Conservation (phyloP, 257 asterid species). For the Solanum tarijense region DNA sequence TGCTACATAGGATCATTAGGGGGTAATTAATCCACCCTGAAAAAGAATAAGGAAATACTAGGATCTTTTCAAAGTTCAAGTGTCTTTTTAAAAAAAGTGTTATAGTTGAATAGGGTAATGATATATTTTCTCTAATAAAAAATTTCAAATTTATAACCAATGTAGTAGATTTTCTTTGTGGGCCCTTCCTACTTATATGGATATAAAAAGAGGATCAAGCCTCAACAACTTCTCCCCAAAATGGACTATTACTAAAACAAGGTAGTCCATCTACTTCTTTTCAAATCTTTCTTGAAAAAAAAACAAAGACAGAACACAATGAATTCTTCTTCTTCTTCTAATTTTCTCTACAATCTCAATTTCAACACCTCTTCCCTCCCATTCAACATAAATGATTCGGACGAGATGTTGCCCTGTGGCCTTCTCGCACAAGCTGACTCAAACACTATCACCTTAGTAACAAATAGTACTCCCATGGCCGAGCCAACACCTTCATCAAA, state of each 20-base stretch:
- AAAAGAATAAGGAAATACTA: no score
- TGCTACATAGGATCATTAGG: no score
- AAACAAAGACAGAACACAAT: not conserved
- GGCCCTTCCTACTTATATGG: not conserved
- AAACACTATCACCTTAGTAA: slow-evolving; percentile 6
- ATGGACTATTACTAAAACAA: not conserved
- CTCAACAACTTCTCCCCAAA: not conserved
- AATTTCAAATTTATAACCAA: not conserved
- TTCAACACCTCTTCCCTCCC: slow-evolving; percentile 18
- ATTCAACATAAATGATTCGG: slow-evolving; percentile 35
- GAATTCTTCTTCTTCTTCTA: not conserved
- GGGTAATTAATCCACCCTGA: no score
- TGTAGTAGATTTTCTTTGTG: not conserved
- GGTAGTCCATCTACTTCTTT: not conserved
- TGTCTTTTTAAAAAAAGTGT: no score
- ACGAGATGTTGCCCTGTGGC: slow-evolving; percentile 37
- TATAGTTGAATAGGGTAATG: no score
- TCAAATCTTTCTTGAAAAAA: not conserved
- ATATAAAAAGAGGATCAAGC: slow-evolving; percentile 15
- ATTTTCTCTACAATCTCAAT: not conserved
- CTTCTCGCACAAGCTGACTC: slow-evolving; percentile 20
- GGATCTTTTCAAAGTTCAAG: no score
- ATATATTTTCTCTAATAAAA: not conserved
- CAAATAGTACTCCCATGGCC: not conserved
- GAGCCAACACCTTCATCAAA: not conserved